Base-by-base conservation (phyloP, 2,329 filamentous ascomycete species). In the Simplicillium sp. region DNA sequence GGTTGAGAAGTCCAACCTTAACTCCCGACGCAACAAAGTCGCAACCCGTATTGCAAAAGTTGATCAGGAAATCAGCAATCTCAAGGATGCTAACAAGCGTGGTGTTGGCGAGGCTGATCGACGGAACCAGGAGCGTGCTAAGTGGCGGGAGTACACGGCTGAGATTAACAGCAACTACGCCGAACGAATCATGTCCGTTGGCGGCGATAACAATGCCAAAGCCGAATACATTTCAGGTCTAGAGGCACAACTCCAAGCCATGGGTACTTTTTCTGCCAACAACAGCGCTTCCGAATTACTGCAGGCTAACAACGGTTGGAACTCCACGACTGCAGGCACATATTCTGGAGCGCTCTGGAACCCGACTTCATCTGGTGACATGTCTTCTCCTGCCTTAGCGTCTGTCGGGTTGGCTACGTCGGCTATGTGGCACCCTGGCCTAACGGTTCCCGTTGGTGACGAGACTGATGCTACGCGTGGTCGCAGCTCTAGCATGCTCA, bases 11-110 rank as follows among this genome's bases (percentile, higher is more conserved):
- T 65, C 68, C 15, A 71, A 71, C 46, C 65, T 82, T 25, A 73
- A 80, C 53, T 75, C 77, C 42, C 85, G 85, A 58, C 74, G 76
- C 38, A 85, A 86, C 64, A 84, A 84, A 62, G 79, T 87, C 34
- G 75, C 77, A 41, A 71, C 75, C 18, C 80, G 84, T 38, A 82
- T 85, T 50, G 71, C 73, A 54, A 86, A 86, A 64, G 77, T 87
- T 17, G 79, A 83, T 48, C 80, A 77, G 48, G 84, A 88, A 58
- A 73, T 84, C 49, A 77, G 80, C 42, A 79, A 80, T 50, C 80
- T 88, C 50, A 71, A 73, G 17, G 77, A 82, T 50, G 82, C 82
- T 50, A 84, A 84, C 56, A 71, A 69, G 38, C 72, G 79, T 37
- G 78, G 77, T 1, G 66, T 80, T 15, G 73, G 80, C 46, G 79